These are phyloP conservation scores for Alternaria sp. DNA, from an alignment of 2,329 filamentous ascomycete species.

Conservation along the genomic window DNA sequence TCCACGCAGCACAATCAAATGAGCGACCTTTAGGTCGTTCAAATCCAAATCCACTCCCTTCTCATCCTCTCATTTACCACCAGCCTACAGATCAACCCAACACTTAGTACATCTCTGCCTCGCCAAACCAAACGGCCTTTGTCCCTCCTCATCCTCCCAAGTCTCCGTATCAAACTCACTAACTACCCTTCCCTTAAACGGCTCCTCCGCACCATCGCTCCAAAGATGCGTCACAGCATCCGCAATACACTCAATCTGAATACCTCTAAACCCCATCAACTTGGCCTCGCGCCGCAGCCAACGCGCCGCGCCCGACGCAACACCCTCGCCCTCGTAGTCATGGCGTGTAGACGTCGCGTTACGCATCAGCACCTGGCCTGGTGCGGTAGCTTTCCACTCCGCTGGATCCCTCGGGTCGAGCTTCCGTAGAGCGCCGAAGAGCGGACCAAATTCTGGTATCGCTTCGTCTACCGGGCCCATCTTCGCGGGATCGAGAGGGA, in stretches of 20 bases:
- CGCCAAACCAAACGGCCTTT: slow-evolving; percentile 29
- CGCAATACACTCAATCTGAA: slow-evolving; percentile 47
- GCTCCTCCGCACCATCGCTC: slow-evolving; percentile 29
- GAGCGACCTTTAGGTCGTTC: background rate
- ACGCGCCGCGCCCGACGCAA: slow-evolving; percentile 46
- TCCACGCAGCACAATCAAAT: background rate
- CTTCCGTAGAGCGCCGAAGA: slow-evolving; percentile 30
- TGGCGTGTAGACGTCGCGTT: slow-evolving; percentile 47
- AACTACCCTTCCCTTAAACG: slow-evolving; percentile 31
- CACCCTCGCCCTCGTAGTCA: slow-evolving; percentile 43
- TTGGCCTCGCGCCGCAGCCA: slow-evolving; percentile 49
- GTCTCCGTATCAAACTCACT: slow-evolving; percentile 31
- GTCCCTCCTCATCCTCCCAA: slow-evolving; percentile 31
- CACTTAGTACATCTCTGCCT: slow-evolving; percentile 32
- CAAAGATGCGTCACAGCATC: slow-evolving; percentile 42
- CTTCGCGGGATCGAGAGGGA: slow-evolving; percentile 32
- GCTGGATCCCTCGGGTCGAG: slow-evolving; percentile 31
- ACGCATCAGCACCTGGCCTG: slow-evolving; percentile 43
- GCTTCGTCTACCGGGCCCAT: slow-evolving; percentile 28
- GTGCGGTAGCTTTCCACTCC: slow-evolving; percentile 36
- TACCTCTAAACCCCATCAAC: slow-evolving; percentile 38
- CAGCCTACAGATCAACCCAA: slow-evolving; percentile 34
- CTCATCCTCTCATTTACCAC: background rate
- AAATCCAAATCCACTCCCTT: background rate
- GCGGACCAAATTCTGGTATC: slow-evolving; percentile 32